Base-by-base conservation (phyloP, 164 flowering plant species). In the Malania oleifera region DNA sequence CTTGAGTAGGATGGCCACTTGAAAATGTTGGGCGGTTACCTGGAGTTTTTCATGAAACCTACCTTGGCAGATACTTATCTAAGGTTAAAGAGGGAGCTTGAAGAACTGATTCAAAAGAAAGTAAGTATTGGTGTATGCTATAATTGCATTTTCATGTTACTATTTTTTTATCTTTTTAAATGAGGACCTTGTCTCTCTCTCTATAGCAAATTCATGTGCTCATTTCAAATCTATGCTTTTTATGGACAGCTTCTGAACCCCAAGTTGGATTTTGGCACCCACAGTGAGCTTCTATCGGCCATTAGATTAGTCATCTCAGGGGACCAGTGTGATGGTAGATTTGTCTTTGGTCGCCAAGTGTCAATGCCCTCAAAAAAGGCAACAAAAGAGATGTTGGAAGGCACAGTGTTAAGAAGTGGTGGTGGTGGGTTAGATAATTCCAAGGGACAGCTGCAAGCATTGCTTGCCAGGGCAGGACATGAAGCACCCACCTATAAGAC, bases 41-140 rank as follows among this genome's bases (percentile, higher is more conserved):
- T 91, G 73, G 98, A 91, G 65, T 91, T 91, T 65, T 89, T 82
- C 78, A 81, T 91, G 98, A 67, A 77, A 38, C 91, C 96, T 58
- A 64, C 75, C 23, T 23, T 75, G 20, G 89, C 87, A 44, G 84
- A 81, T 54, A 74, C 77, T 62, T 89, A 78, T 62, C 60, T 66
- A 48, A 70, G 61, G 52, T 56, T 91, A 50, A 85, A 75, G 76
- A 71, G 67, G 55, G 95, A 85, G 68, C 80, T 91, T 60, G 92
- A 89, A 20, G 86, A 89, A 51, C 68, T 91, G 27, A 80, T 91
- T 67, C 91, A 82, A 38, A 73, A 31, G 12, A 91, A 89, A 70
- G 96, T 87, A 73, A 72, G 89, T 75, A 38, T 18, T 61, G 25
- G 54, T 43, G 13, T n/a, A n/a, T n/a, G n/a, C n/a, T n/a, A n/a